phyloP scores from a whole-genome alignment of 257 asterid species.

The Scutellaria minor region DNA sequence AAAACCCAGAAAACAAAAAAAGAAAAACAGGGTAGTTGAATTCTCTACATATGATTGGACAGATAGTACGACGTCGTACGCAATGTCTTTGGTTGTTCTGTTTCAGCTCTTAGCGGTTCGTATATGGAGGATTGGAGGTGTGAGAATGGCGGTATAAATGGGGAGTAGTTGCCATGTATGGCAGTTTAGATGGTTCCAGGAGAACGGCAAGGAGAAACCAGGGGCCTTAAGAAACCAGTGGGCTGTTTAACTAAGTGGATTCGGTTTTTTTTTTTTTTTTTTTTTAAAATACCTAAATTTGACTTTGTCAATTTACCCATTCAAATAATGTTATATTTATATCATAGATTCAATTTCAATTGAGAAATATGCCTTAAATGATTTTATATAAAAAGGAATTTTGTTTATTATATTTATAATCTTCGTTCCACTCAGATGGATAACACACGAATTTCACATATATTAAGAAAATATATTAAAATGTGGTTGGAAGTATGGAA shows the following conservation, averaged over 20 bases:
- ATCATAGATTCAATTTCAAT: too few relatives aligned
- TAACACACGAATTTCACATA: too few relatives aligned
- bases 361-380: too few relatives aligned
- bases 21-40: not conserved
- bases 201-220: constrained; percentile 26
- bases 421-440: too few relatives aligned
- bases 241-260: constrained; percentile 28
- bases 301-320: not conserved
- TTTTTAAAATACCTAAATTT: not conserved
- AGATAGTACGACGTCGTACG: not conserved
- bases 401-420: too few relatives aligned
- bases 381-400: too few relatives aligned
- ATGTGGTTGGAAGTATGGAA: too few relatives aligned
- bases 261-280: constrained; percentile 8
- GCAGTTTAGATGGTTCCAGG: constrained; percentile 10
- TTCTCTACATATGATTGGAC: not conserved
- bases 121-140: not conserved
- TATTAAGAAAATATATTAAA: too few relatives aligned
- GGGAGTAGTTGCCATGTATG: not conserved
- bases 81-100: not conserved
- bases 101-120: not conserved
- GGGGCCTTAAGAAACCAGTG: constrained; percentile 31
- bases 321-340: too few relatives aligned
- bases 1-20: not conserved
- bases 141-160: constrained; percentile 7